A percentile compares a stretch with the other conserved stretches of the same genome.
These are phyloP conservation scores for Ophiocordyceps robertsii DNA, from an alignment of 2,329 filamentous ascomycete genomes.

Conservation along the genomic window DNA sequence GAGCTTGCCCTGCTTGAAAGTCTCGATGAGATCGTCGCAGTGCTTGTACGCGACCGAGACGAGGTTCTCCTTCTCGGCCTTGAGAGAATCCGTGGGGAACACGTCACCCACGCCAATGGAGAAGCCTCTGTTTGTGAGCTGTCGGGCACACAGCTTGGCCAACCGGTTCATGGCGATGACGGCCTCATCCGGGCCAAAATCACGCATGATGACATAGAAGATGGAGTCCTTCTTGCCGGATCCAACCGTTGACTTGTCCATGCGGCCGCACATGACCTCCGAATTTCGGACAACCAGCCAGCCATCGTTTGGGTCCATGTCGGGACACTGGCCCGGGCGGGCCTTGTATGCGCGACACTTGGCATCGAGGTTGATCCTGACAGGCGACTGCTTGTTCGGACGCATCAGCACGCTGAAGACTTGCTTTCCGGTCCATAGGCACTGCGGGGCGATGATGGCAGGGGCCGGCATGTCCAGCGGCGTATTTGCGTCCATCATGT, in stretches of 20 bases:
- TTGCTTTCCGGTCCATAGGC: slow-evolving; percentile 94
- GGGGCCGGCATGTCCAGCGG: slow-evolving; percentile 78
- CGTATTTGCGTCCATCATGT: slow-evolving; percentile 76
- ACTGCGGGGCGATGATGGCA: slow-evolving; percentile 70
- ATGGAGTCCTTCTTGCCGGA: slow-evolving; percentile 95
- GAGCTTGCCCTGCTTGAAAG: slow-evolving; percentile 68
- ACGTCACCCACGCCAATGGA: slow-evolving; percentile 95
- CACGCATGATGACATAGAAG: slow-evolving; percentile 91
- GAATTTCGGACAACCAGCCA: slow-evolving; percentile 93
- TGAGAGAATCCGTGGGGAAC: slow-evolving; percentile 62
- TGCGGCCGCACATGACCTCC: slow-evolving; percentile 90
- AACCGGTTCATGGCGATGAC: slow-evolving; percentile 88
- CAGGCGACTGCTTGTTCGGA: slow-evolving; percentile 70
- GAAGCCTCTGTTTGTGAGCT: slow-evolving; percentile 82
- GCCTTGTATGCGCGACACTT: slow-evolving; percentile 71
- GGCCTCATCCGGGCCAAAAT: slow-evolving; percentile 82
- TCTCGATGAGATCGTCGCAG: slow-evolving; percentile 71
- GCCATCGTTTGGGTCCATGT: slow-evolving; percentile 75
- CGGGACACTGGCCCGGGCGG: slow-evolving; percentile 41
- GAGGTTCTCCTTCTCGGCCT: slow-evolving; percentile 59
- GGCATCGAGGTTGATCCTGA: slow-evolving; percentile 84
- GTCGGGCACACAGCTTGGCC: slow-evolving; percentile 78
- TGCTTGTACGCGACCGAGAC: slow-evolving; percentile 67
- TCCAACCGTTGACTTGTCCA: slow-evolving; percentile 98
- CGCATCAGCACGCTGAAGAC: slow-evolving; percentile 86